Conservation (phyloP, 177 flowering plant species). For the Telopea speciosissima region DNA sequence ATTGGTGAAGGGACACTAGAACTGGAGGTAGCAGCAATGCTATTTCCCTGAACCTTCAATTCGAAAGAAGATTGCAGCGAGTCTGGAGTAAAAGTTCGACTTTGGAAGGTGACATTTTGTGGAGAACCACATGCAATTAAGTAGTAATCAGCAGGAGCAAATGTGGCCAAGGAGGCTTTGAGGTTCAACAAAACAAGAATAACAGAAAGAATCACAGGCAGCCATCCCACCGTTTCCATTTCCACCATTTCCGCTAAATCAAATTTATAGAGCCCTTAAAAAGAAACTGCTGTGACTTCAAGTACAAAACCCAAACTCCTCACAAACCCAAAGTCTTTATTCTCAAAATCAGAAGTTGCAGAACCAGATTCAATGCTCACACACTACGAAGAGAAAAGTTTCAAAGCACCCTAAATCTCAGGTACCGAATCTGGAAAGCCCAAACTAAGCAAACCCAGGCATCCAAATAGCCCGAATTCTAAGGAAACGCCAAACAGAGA, state of each 20-base stretch:
- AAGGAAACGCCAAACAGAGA: too few species aligned
- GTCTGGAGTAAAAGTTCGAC: slow-evolving; percentile 17
- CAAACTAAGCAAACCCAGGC: background rate
- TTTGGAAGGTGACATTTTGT: slow-evolving; percentile 16
- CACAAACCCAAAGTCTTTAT: background rate
- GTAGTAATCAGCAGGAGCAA: slow-evolving; percentile 18
- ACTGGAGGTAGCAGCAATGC: slow-evolving; percentile 5
- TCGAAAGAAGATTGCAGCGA: slow-evolving; percentile 8
- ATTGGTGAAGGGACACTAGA: slow-evolving; percentile 19
- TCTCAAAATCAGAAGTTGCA: background rate
- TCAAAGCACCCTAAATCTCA: background rate
- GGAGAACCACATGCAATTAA: slow-evolving; percentile 21
- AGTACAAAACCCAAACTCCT: background rate
- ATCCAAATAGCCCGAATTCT: background rate
- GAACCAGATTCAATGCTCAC: too few species aligned
- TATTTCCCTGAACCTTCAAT: slow-evolving; percentile 9
- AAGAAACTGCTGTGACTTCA: background rate
- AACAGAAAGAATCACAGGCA: slow-evolving; percentile 14
- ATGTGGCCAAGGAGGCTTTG: slow-evolving; percentile 10
- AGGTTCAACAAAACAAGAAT: slow-evolving; percentile 1
- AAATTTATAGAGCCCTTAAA: background rate
- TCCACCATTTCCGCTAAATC: slow-evolving; percentile 2
- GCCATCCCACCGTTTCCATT: slow-evolving; percentile 10
- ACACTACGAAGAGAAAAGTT: too few species aligned
- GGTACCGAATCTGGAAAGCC: background rate